A percentile compares a stretch with the other conserved stretches of the same genome.
These are phyloP conservation scores for Barnettozyma populi DNA, from an alignment of 805 yeast species.

Conservation along the genomic window DNA sequence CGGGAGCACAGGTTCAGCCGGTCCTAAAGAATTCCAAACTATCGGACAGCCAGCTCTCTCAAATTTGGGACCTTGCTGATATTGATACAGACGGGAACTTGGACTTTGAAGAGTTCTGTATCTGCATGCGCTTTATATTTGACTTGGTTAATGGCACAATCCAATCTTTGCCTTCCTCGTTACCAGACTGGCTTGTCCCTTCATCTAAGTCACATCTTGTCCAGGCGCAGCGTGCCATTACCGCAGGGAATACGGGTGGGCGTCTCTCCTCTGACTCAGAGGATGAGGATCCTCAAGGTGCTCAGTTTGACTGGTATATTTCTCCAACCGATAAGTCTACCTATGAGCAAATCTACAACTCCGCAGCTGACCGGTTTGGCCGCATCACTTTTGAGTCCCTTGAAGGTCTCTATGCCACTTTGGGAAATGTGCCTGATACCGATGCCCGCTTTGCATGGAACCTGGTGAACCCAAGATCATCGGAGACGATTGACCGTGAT, in stretches of 20 bases:
- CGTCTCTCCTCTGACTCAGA: conserved; percentile 53
- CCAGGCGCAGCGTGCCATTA: conserved; percentile 68
- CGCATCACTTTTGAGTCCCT: conserved; percentile 72
- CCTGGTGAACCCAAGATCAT: conserved; percentile 84
- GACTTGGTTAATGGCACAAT: conserved; percentile 78
- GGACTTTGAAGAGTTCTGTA: conserved; percentile 97
- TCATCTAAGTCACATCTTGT: conserved; percentile 80
- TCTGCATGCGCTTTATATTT: conserved; percentile 92
- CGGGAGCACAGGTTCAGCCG: conserved; percentile 79
- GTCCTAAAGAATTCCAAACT: conserved; percentile 88
- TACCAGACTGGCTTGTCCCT: conserved; percentile 94
- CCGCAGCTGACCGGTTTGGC: conserved; percentile 74
- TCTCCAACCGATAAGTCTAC: conserved; percentile 78
- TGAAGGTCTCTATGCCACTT: conserved; percentile 59
- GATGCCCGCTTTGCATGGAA: conserved; percentile 93
- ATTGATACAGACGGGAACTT: conserved; percentile 86
- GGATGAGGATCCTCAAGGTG: conserved; percentile 31
- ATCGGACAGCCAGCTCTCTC: conserved; percentile 67
- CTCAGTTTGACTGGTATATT: conserved; percentile 87
- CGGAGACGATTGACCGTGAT: conserved; percentile 87
- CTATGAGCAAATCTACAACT: conserved; percentile 72
- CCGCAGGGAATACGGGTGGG: conserved; percentile 13
- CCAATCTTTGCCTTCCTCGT: conserved; percentile 54
- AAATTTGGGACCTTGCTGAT: conserved; percentile 89
- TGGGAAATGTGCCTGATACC: conserved; percentile 69